Conservation (phyloP, 345 rosid genomes). For the Pistacia vera region DNA sequence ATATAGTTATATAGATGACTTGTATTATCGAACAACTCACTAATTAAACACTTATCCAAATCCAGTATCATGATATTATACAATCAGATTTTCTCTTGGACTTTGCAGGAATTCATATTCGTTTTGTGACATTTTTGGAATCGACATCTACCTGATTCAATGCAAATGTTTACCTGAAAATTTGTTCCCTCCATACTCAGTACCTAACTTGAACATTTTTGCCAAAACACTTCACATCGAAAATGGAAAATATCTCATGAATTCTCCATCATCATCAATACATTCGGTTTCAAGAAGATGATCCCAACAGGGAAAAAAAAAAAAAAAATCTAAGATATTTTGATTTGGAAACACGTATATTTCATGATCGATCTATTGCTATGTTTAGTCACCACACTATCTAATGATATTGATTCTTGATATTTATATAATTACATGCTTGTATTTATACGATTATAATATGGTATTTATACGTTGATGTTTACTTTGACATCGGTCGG, state of each 20-base stretch:
- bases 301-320: neutral
- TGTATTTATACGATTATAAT: too few species aligned
- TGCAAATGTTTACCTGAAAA: constrained; percentile 32
- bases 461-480: too few species aligned
- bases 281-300: neutral
- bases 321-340: too few species aligned
- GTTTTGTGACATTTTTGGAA: constrained; percentile 3
- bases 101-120: neutral
- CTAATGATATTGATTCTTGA: too few species aligned
- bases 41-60: neutral
- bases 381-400: too few species aligned
- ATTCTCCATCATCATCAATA: neutral
- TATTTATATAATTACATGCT: too few species aligned
- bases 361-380: too few species aligned
- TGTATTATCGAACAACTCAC: neutral
- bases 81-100: neutral
- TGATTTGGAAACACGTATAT: too few species aligned
- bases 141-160: constrained; percentile 39
- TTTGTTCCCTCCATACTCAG: constrained; percentile 34
- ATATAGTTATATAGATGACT: too few species aligned
- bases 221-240: constrained; percentile 30
- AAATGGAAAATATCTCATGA: constrained; percentile 9
- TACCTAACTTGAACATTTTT: constrained; percentile 36
- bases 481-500: too few species aligned
- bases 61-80: neutral